These are phyloP conservation scores for Fragaria ananassa DNA, from an alignment of 306 rosid species.

Conservation along the genomic window DNA sequence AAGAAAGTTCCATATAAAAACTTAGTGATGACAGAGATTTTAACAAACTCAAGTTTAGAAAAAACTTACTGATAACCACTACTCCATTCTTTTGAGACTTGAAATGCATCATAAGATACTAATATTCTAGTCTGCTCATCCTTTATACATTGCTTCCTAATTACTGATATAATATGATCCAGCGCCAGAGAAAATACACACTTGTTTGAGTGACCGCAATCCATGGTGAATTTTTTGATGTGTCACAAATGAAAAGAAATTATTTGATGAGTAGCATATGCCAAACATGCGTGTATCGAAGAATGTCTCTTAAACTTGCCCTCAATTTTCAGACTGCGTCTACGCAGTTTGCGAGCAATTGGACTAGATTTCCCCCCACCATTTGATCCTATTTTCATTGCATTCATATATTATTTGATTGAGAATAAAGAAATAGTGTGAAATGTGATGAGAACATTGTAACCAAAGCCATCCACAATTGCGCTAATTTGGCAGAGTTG, in stretches of 20 bases:
- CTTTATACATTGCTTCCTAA: background rate
- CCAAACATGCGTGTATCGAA: background rate
- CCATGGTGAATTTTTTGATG: background rate
- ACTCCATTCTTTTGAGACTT: background rate
- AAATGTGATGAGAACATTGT: background rate
- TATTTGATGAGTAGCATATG: background rate
- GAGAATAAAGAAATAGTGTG: background rate
- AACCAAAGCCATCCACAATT: background rate
- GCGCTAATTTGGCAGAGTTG: background rate
- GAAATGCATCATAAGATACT: background rate
- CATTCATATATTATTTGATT: background rate
- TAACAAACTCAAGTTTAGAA: background rate
- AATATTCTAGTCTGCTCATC: background rate
- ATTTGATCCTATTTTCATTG: background rate
- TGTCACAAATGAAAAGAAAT: background rate
- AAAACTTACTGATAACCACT: no score
- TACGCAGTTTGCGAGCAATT: background rate
- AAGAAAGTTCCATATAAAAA: background rate
- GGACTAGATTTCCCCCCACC: background rate
- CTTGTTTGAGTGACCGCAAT: background rate
- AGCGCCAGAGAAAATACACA: background rate
- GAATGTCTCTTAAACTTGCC: background rate
- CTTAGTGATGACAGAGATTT: background rate
- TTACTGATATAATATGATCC: background rate
- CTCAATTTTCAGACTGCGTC: background rate